phyloP scores from a whole-genome alignment of 192 early-diverging fungal species.

The Diversispora epigaea region DNA sequence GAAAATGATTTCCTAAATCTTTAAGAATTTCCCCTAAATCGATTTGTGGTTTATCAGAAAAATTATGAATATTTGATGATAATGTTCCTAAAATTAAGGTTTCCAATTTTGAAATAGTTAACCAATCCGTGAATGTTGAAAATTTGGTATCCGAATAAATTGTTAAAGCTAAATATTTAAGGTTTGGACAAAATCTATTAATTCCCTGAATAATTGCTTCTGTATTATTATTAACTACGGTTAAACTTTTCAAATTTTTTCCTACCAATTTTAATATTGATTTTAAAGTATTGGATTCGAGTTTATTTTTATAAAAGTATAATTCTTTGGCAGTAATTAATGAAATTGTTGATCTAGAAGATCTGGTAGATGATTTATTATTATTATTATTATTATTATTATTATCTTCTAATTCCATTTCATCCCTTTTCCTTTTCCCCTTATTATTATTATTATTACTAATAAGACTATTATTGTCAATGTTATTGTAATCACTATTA shows the following conservation, averaged over 20 bases:
- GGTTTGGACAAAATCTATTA: not conserved
- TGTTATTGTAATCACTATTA: no score
- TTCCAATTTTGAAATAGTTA: not conserved
- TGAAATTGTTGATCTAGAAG: not conserved
- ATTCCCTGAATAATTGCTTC: not conserved
- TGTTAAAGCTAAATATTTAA: not conserved
- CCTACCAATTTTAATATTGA: not conserved
- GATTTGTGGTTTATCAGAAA: not conserved
- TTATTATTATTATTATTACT: not conserved
- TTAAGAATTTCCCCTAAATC: not conserved
- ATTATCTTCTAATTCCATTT: no score
- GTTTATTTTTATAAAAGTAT: not conserved
- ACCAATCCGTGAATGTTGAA: not conserved
- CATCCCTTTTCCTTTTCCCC: not conserved
- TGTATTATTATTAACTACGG: not conserved
- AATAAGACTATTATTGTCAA: no score
- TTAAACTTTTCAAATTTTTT: not conserved
- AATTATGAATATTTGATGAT: not conserved
- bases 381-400: no score
- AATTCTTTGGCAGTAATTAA: not conserved
- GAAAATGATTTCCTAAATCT: not conserved
- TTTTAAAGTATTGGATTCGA: not conserved
- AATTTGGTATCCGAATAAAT: not conserved
- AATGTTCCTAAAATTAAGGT: not conserved
- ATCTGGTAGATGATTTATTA: not conserved